A percentile compares a stretch with the other conserved stretches of the same genome.
These are phyloP conservation scores for Fraxinus latifolia DNA, from an alignment of 305 asterid genomes.

Conservation along the genomic window DNA sequence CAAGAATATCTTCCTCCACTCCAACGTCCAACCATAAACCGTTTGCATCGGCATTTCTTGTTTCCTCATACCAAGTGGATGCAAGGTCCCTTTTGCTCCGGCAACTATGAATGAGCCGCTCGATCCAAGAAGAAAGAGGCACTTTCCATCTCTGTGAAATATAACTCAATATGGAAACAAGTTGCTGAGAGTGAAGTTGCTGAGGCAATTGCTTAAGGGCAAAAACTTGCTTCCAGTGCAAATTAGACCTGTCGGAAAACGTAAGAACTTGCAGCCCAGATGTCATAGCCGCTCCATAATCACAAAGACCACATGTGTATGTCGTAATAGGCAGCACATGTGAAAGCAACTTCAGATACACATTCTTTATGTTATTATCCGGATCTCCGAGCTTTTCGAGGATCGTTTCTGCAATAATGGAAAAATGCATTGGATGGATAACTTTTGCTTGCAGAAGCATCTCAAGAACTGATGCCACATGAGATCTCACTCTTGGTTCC, in stretches of 20 bases:
- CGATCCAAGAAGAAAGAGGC: slow-evolving; percentile 93
- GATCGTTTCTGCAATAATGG: slow-evolving; percentile 60
- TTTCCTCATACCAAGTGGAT: slow-evolving; percentile 59
- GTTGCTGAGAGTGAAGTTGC: slow-evolving; percentile 89
- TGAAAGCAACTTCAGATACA: slow-evolving; percentile 71
- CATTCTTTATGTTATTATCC: slow-evolving; percentile 59
- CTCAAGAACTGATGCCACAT: slow-evolving; percentile 67
- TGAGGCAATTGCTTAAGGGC: slow-evolving; percentile 83
- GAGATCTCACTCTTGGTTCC: slow-evolving; percentile 83
- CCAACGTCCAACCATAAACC: slow-evolving; percentile 69
- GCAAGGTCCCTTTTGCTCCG: slow-evolving; percentile 51
- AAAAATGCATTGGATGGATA: slow-evolving; percentile 70
- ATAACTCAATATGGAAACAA: slow-evolving; percentile 88
- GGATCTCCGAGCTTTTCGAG: slow-evolving; percentile 94
- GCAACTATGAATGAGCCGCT: slow-evolving; percentile 72
- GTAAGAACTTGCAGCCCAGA: slow-evolving; percentile 50
- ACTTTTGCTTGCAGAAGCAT: slow-evolving; percentile 78
- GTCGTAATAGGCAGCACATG: slow-evolving; percentile 63
- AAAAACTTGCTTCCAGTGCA: slow-evolving; percentile 92
- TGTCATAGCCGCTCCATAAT: slow-evolving; percentile 44
- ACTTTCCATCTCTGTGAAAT: slow-evolving; percentile 97
- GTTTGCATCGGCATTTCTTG: slow-evolving; percentile 46
- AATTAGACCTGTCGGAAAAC: slow-evolving; percentile 34
- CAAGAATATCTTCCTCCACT: slow-evolving; percentile 72
- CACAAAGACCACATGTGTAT: slow-evolving; percentile 69